phyloP scores from a whole-genome alignment of 2,329 filamentous ascomycete genomes.

The Chaetomiaceae sp. region DNA sequence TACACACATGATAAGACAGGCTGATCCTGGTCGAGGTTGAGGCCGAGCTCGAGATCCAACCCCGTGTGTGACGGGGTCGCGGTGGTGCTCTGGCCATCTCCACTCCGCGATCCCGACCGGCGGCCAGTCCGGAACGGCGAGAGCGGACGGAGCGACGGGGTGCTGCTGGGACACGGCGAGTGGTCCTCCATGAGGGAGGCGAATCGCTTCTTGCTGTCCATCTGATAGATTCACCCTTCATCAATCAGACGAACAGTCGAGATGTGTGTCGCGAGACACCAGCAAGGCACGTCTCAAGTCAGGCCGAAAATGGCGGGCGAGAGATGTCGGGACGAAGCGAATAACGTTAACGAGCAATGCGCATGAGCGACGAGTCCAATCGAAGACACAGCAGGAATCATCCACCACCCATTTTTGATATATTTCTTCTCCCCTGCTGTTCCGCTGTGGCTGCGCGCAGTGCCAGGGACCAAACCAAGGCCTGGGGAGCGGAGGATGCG shows the following conservation, averaged over 20 bases:
- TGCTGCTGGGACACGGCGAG: conserved; percentile 15
- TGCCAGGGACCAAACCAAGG: conserved; percentile 5
- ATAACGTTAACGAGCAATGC: conserved; percentile 4
- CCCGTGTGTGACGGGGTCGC: conserved; percentile 12
- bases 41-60: conserved; percentile 8
- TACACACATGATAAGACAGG: conserved; percentile 26
- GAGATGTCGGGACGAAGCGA: conserved; percentile 3
- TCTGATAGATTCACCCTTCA: conserved; percentile 6
- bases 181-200: conserved; percentile 24
- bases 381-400: conserved; percentile 13
- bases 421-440: conserved; percentile 18
- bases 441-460: conserved; percentile 1
- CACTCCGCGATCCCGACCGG: not conserved
- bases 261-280: conserved; percentile 5
- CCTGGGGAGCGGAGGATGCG: conserved; percentile 5
- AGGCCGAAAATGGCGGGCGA: conserved; percentile 2
- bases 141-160: conserved; percentile 8
- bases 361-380: conserved; percentile 10
- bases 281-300: conserved; percentile 1
- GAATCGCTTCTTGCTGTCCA: conserved; percentile 24
- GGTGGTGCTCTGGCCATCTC: conserved; percentile 6
- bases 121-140: conserved; percentile 16
- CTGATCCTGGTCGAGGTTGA: conserved; percentile 4
- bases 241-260: not conserved
- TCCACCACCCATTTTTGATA: conserved; percentile 28